phyloP scores from a whole-genome alignment of 164 flowering plant species.

The Vitis rupestris region DNA sequence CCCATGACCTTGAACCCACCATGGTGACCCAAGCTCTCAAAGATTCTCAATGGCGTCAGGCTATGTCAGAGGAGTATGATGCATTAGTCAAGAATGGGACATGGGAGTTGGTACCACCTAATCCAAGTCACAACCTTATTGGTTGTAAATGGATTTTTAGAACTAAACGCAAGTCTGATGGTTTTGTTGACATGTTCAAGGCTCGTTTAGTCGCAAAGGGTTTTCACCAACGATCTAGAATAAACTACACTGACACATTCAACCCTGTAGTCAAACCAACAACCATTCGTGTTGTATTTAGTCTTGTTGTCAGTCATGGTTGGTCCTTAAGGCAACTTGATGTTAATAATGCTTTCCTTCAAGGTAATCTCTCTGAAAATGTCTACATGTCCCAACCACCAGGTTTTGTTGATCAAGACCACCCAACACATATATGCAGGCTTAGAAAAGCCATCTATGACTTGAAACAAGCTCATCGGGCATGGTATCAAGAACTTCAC shows the following conservation, averaged over 20 bases:
- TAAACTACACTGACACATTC: neutral
- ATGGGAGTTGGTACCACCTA: neutral
- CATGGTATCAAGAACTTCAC: neutral
- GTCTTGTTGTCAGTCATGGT: neutral
- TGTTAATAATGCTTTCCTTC: too few relatives aligned
- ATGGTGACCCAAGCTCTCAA: neutral
- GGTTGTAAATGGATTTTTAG: neutral
- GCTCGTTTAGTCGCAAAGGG: too few relatives aligned
- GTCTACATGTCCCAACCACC: neutral
- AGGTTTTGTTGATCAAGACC: neutral
- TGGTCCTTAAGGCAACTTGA: neutral
- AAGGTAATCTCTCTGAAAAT: neutral
- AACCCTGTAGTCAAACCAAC: neutral
- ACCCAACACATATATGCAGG: neutral
- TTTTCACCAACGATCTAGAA: too few relatives aligned
- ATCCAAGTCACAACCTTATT: neutral
- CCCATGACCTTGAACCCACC: neutral
- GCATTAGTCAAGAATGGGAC: too few relatives aligned
- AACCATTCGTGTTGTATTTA: neutral
- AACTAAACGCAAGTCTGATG: too few relatives aligned
- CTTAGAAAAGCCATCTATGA: neutral
- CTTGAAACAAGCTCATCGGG: too few relatives aligned
- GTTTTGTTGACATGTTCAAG: too few relatives aligned
- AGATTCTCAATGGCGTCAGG: neutral
- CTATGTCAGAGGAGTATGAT: neutral